Conservation (phyloP, 805 yeast species). For the Saccharomycopsis sp. region DNA sequence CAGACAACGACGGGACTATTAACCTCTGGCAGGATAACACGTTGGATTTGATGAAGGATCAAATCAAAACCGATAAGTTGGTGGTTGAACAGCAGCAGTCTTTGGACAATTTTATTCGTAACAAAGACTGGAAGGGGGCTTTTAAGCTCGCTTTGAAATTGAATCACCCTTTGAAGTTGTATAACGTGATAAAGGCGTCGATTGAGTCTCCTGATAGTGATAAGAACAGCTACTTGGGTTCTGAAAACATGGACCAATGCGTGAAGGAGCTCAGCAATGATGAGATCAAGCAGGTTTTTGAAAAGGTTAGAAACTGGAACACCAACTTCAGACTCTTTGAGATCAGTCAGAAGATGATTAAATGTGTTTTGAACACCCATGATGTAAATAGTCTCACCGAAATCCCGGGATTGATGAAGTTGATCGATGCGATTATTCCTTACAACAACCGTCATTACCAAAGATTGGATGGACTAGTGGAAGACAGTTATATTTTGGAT, state of each 20-base stretch:
- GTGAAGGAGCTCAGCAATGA: constrained; percentile 52
- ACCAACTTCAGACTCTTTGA: constrained; percentile 76
- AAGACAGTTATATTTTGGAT: constrained; percentile 80
- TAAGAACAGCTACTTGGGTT: constrained; percentile 38
- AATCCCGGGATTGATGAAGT: constrained; percentile 58
- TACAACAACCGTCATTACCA: constrained; percentile 81
- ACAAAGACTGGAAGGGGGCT: constrained; percentile 83
- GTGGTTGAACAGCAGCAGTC: constrained; percentile 85
- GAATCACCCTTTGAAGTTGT: constrained; percentile 85
- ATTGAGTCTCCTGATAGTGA: constrained; percentile 37
- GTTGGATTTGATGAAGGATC: constrained; percentile 42
- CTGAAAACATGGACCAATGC: constrained; percentile 50
- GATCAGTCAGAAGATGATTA: constrained; percentile 71
- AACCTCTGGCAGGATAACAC: constrained; percentile 88
- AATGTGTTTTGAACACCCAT: constrained; percentile 53
- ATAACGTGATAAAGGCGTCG: constrained; percentile 57
- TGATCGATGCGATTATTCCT: constrained; percentile 74
- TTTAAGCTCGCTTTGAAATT: constrained; percentile 77
- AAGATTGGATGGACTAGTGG: constrained; percentile 72
- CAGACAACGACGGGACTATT: constrained; percentile 93
- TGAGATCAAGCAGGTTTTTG: constrained; percentile 55
- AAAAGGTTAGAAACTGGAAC: constrained; percentile 91
- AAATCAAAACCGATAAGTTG: constrained; percentile 44
- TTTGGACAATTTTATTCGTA: constrained; percentile 62
- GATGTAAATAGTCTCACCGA: constrained; percentile 51